A percentile compares a stretch with the other conserved stretches of the same genome.
phyloP scores from a whole-genome alignment of 345 rosid species.

The Populus nigra region DNA sequence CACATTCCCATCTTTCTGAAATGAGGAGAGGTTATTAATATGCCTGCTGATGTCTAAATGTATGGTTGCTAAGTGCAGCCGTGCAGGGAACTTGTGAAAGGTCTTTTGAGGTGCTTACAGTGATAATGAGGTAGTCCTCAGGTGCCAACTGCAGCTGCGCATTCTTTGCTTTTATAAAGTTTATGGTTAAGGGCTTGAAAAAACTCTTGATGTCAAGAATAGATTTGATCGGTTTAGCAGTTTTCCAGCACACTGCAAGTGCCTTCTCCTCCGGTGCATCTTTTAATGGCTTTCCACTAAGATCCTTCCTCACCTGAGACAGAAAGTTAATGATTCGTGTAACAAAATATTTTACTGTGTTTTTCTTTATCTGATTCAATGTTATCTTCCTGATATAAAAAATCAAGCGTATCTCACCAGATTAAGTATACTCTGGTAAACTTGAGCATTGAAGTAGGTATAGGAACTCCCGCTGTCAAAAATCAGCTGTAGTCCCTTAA shows the following conservation, averaged over 20 bases:
- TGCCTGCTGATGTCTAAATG: background rate
- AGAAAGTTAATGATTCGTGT: slow-evolving; percentile 2
- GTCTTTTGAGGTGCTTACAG: slow-evolving; percentile 42
- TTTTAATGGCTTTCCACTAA: slow-evolving; percentile 49
- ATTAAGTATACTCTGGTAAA: slow-evolving; percentile 49
- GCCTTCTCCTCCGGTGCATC: slow-evolving; percentile 52
- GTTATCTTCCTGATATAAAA: too few relatives aligned
- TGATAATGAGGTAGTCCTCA: slow-evolving; percentile 67
- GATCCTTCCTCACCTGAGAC: slow-evolving; percentile 41
- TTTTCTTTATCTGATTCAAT: background rate
- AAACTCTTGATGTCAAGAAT: slow-evolving; percentile 45
- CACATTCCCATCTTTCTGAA: slow-evolving; percentile 67
- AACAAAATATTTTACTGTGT: background rate
- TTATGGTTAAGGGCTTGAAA: slow-evolving; percentile 57
- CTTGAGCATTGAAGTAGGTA: slow-evolving; percentile 57
- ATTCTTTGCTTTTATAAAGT: slow-evolving; percentile 46
- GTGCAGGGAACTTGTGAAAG: background rate
- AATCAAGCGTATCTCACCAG: slow-evolving; percentile 41
- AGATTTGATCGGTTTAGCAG: slow-evolving; percentile 47
- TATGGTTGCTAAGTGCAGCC: background rate
- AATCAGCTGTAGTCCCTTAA: slow-evolving; percentile 47
- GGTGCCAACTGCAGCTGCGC: slow-evolving; percentile 61
- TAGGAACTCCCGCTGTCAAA: slow-evolving; percentile 97
- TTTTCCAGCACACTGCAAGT: slow-evolving; percentile 90
- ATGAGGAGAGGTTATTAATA: background rate